phyloP scores from a whole-genome alignment of 2,329 filamentous ascomycete species.

The Calonectria fujianensis region DNA sequence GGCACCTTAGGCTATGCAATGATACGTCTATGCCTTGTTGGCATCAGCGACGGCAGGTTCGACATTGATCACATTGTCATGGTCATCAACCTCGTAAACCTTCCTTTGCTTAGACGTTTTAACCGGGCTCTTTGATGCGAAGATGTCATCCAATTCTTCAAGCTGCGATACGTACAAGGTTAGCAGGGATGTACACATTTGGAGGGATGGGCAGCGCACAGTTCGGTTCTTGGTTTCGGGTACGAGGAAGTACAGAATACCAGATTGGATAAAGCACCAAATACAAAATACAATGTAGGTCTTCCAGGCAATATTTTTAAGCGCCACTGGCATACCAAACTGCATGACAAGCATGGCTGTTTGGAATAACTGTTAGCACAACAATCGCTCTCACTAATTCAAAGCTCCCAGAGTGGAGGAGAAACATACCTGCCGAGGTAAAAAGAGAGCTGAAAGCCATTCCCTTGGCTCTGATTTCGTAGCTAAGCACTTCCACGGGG shows the following conservation, averaged over 20 bases:
- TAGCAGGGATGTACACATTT: background rate
- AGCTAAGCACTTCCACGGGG: constrained; percentile 72
- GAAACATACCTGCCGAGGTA: background rate
- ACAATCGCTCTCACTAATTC: too few relatives aligned
- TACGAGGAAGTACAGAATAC: constrained; percentile 69
- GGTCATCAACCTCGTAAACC: constrained; percentile 44
- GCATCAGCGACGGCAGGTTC: constrained; percentile 20
- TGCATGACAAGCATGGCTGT: constrained; percentile 59
- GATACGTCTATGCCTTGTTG: background rate
- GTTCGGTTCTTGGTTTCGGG: constrained; percentile 71
- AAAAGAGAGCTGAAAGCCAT: constrained; percentile 65
- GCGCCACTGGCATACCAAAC: constrained; percentile 67
- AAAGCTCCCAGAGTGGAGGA: too few relatives aligned
- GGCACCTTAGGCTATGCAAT: too few relatives aligned
- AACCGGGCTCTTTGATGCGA: constrained; percentile 47
- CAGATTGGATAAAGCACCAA: constrained; percentile 64
- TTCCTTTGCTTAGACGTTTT: constrained; percentile 50
- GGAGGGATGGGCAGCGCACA: constrained; percentile 36
- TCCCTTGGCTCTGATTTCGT: constrained; percentile 73
- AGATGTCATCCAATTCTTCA: constrained; percentile 52
- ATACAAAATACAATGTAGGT: constrained; percentile 72
- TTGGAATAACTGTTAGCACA: background rate
- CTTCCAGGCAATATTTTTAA: constrained; percentile 71
- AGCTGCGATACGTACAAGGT: constrained; percentile 37
- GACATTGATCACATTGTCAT: constrained; percentile 49